phyloP scores from a whole-genome alignment of 164 flowering plant species.

The Sedum album region DNA sequence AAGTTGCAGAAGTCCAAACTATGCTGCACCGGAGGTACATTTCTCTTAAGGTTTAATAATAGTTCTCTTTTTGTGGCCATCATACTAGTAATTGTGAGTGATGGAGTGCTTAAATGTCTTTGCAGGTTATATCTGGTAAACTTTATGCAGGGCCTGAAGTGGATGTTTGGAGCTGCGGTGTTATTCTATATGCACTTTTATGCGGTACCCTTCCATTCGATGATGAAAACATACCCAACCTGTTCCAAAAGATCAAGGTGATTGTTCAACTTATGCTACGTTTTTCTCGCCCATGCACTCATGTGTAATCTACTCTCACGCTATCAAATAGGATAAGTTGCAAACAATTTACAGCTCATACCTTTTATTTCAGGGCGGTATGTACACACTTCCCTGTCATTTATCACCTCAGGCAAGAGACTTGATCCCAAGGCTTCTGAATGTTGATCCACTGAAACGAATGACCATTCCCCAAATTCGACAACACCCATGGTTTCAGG shows the following conservation, averaged over 20 bases:
- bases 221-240: neutral
- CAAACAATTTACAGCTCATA: neutral
- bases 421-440: conserved; percentile 71
- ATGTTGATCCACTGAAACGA: conserved; percentile 79
- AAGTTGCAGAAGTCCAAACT: neutral
- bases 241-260: conserved; percentile 74
- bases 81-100: too few species aligned
- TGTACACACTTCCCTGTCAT: conserved; percentile 72
- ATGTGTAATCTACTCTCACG: neutral
- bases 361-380: conserved; percentile 37
- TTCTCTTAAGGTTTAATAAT: neutral
- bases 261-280: neutral
- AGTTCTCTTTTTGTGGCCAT: too few species aligned
- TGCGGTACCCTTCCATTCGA: neutral
- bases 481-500: conserved; percentile 69
- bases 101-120: conserved; percentile 23
- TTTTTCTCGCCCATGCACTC: neutral
- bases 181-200: neutral
- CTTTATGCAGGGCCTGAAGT: conserved; percentile 13
- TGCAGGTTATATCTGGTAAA: conserved; percentile 64
- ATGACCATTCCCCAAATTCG: conserved; percentile 69
- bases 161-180: neutral
- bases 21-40: neutral
- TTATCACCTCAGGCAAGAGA: conserved; percentile 67
- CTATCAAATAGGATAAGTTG: too few species aligned